Base-by-base conservation (phyloP, 768 basidiomycete species). In the Baorangia bicolor region DNA sequence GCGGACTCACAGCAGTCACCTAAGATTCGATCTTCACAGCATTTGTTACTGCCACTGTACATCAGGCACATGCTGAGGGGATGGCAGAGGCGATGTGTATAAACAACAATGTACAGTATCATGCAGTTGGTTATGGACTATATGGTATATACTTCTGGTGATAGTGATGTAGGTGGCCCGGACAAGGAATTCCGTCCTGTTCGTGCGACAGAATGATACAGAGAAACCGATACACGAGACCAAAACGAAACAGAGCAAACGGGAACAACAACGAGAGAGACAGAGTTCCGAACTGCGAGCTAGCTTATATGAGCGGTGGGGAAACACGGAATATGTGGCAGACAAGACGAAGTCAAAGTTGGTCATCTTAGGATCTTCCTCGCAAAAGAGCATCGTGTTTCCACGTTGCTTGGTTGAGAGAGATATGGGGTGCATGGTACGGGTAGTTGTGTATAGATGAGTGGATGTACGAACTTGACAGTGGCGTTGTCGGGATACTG, bases 321-420 rank as follows among this genome's bases (percentile, higher is more conserved):
- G 46, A 28, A 16, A 49, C 40, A 37, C 39, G 34, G 33, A 49
- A 42, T 9, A 31, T 23, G 31, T 23, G 27, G 33, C 33, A 37
- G 47, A 48, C n/a, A 35, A 40, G 38, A 39, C 9, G 12, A 34
- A 20, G 20, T 13, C 9, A n/a, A 23, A 13, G 31, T 16, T 21
- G 54, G 18, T 18, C 41, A 12, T 45, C 47, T 54, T 51, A 73
- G 44, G 70, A 73, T 49, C 70, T 58, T 27, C 66, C 65, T 39
- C 79, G 72, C 60, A 84, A 48, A 16, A 72, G 70, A 7, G 68
- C 64, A 31, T 82, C 80, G 38, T 75, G 60, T 63, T 80, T 82
- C 82, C 82, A 81, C 2, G 70, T 68, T 13, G 72, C 65, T 52
- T 75, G 75, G 5, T 72, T 73, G 5, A 81, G 66, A 1, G 74